Evolutionary conservation across 768 basidiomycete species (phyloP), one percentile per base, ranked within the genome.

Genomic region (Suillus subalutaceus): DNA sequence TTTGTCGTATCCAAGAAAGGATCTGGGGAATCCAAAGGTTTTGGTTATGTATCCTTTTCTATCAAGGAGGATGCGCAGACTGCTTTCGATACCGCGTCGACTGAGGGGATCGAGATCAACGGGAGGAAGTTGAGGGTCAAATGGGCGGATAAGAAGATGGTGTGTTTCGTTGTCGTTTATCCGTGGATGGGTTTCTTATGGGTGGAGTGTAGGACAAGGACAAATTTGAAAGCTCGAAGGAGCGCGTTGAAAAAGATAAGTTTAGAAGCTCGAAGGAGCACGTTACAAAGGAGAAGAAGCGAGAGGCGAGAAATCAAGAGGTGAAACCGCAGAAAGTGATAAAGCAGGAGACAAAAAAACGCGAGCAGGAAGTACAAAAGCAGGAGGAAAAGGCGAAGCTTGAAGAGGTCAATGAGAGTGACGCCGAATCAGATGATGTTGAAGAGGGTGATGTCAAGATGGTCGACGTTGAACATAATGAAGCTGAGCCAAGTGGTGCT

Each of bases 31-130:
- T 96, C 94, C 1, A 97, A 98, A 75, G 97, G 97, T 68, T 96
- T 99, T 26, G 97, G 97, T 67, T 99, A 97, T 74, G 94, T 98
- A 68, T 90, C 94, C 0, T 99, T 97, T 77, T 88, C 95, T 0
- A 83, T 94, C 64, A 87, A 85, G 64, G 93, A 97, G 72, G 97
- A 99, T 77, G 97, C 96, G 8, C 86, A 93, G 72, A 75, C 82
- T 43, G 90, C 90, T 3, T 87, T 89, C 63, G 84, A 88, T 60
- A 85, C 86, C 53, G 84, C 93, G 61, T 80, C 85, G 41, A 82
- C 85, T 65, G 86, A 91, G 52, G 88, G 88, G 1, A 84, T 97
- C 48, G 77, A 75, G 10, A 80, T 93, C 26, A 88, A 88, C 30
- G 89, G 88, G 15, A 83, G 96, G 66, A 86, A 80, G 68, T 75